Conservation (phyloP, 75 land plant genomes). For the Pinus tabuliformis region DNA sequence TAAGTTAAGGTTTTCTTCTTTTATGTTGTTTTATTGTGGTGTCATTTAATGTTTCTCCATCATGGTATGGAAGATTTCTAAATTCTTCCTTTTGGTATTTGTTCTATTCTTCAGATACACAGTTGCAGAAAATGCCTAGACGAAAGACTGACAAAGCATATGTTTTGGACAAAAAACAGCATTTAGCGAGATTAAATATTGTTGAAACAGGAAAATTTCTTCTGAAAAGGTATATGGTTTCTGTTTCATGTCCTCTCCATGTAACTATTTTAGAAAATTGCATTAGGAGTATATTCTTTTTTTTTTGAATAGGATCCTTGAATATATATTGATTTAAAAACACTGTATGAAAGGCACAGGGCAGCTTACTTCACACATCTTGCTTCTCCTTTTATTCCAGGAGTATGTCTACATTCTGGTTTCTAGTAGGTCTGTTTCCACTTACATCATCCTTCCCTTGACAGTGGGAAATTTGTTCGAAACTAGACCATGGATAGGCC, state of each 20-base stretch:
- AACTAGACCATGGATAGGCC: too few relatives aligned
- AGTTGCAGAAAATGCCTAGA: conserved; percentile 97
- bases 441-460: too few relatives aligned
- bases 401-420: too few relatives aligned
- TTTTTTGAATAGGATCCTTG: too few relatives aligned
- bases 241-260: neutral
- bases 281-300: neutral
- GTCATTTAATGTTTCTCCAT: neutral
- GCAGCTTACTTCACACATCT: too few relatives aligned
- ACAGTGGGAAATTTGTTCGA: too few relatives aligned
- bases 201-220: conserved; percentile 87
- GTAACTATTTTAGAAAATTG: neutral
- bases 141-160: conserved; percentile 93
- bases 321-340: too few relatives aligned
- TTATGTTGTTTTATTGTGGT: neutral
- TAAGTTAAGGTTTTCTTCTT: neutral
- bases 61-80: neutral
- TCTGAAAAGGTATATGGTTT: conserved; percentile 65
- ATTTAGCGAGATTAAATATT: conserved; percentile 79
- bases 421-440: too few relatives aligned
- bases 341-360: too few relatives aligned
- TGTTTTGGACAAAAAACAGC: conserved; percentile 81
- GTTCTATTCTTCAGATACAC: conserved; percentile 69
- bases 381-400: too few relatives aligned
- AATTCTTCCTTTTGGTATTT: neutral